Base-by-base conservation (phyloP, 2,329 filamentous ascomycete species). In the Diaporthe sp. region DNA sequence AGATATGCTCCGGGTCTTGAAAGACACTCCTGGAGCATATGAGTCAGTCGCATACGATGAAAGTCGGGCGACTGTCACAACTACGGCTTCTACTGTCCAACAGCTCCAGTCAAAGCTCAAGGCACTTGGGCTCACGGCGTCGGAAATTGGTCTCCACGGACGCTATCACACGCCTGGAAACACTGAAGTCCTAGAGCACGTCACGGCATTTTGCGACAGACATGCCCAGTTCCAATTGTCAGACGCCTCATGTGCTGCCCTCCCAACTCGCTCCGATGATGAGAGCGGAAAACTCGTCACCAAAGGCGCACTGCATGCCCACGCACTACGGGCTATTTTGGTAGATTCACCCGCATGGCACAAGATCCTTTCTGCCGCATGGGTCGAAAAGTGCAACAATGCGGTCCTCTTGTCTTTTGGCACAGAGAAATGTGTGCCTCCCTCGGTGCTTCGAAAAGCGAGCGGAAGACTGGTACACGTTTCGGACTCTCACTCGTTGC, bases 321-420 rank as follows among this genome's bases (percentile, higher is more conserved):
- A 80, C 37, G 85, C 82, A 0, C 76, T 85, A 25, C 79, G 78
- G 3, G 78, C 80, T 2, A 85, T 86, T 31, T 78, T 86, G 2
- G 68, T 82, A 1, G 78, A 85, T 22, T 82, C 81, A 42, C 79
- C 80, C 1, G 70, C 82, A 5, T 87, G 86, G 86, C 79, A 79
- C 71, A 65, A 81, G 25, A 81, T 82, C 0, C 82, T 85, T 44
- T 75, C 7, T 28, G 55, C 84, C 37, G 73, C 85, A 31, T 47
- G 70, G 53, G 9, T 22, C 10, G 60, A 60, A n/a, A 60, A 25
- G 7, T 13, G 51, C n/a, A 37, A 51, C n/a, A 13, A 37, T 2
- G 15, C 37, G 25, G 20, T 44, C 39, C 39, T 76, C 2, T 22
- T 76, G 0, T 79, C 79, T 10, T 85, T 87, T 77, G 85, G 85